Percentiles rank a stretch among this genome's conserved stretches.
Conservation (phyloP, 768 basidiomycete genomes). For the Boletus tylopilopsis region DNA sequence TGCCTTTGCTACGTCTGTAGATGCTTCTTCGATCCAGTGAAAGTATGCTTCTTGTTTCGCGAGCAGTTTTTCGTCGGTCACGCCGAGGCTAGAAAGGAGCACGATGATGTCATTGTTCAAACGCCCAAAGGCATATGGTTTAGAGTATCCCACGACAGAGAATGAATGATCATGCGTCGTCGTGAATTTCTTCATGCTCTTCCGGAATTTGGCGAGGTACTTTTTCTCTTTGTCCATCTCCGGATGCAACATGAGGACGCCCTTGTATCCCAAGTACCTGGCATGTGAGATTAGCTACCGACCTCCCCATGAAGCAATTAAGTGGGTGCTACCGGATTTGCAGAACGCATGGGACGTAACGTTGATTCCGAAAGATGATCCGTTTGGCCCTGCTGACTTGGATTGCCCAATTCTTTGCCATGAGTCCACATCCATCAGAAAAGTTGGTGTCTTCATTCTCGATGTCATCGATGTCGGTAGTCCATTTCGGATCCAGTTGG, state of each 20-base stretch:
- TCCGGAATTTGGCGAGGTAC: conserved; percentile 53
- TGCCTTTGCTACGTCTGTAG: conserved; percentile 44
- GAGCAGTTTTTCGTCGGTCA: conserved; percentile 50
- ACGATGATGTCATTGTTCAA: conserved; percentile 70
- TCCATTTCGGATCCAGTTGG: conserved; percentile 44
- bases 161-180: conserved; percentile 55
- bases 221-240: conserved; percentile 46
- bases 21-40: conserved; percentile 51
- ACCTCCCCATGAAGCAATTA: too few species aligned
- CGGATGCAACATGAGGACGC: conserved; percentile 65
- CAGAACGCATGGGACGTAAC: conserved; percentile 60
- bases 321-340: conserved; percentile 51
- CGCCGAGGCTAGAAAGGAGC: conserved; percentile 59
- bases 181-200: conserved; percentile 69
- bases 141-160: conserved; percentile 63
- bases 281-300: too few species aligned
- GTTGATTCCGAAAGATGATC: conserved; percentile 49
- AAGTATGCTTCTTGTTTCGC: conserved; percentile 58
- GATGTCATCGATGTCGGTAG: conserved; percentile 58
- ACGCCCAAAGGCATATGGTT: conserved; percentile 60
- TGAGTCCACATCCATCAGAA: conserved; percentile 69
- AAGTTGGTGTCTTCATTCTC: conserved; percentile 54
- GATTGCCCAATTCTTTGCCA: conserved; percentile 47
- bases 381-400: conserved; percentile 51
- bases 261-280: conserved; percentile 71